Evolutionary conservation across 2,329 filamentous ascomycete genomes (phyloP).

Genomic region (Claviceps paspali): DNA sequence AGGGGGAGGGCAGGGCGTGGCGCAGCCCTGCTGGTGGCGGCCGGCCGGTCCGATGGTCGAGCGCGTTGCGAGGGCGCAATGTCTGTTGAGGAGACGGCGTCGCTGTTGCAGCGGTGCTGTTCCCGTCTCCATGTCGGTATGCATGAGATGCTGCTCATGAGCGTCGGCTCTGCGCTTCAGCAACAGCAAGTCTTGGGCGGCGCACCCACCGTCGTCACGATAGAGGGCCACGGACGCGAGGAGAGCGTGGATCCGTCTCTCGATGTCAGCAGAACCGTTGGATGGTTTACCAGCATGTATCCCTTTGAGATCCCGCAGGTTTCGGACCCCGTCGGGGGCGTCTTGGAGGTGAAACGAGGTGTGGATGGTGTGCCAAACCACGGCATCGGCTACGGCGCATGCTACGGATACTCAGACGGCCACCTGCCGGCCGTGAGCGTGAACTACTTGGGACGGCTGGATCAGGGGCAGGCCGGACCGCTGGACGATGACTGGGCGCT

Average conservation of each 20-base stretch:
- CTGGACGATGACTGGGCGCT: neutral
- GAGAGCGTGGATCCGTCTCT: slow-evolving; percentile 1
- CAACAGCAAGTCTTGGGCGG: neutral
- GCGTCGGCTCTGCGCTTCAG: neutral
- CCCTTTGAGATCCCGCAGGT: neutral
- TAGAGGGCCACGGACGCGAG: slow-evolving; percentile 2
- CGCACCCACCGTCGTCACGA: neutral
- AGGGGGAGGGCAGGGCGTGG: neutral
- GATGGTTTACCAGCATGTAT: slow-evolving; percentile 3
- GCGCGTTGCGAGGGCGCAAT: neutral
- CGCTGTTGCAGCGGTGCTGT: neutral
- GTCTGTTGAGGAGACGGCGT: neutral
- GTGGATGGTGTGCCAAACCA: neutral
- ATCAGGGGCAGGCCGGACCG: neutral
- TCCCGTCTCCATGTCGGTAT: neutral
- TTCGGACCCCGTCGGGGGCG: neutral
- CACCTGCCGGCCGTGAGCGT: neutral
- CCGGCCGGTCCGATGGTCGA: neutral
- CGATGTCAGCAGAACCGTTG: neutral
- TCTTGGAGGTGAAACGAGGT: neutral
- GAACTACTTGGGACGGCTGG: neutral
- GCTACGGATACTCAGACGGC: neutral
- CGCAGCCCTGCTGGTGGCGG: neutral
- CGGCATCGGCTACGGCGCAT: neutral
- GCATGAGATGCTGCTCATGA: neutral